Percentiles rank a stretch among this genome's conserved stretches.
These are phyloP conservation scores for Boletus sp. DNA, from an alignment of 768 basidiomycete species.

Conservation along the genomic window DNA sequence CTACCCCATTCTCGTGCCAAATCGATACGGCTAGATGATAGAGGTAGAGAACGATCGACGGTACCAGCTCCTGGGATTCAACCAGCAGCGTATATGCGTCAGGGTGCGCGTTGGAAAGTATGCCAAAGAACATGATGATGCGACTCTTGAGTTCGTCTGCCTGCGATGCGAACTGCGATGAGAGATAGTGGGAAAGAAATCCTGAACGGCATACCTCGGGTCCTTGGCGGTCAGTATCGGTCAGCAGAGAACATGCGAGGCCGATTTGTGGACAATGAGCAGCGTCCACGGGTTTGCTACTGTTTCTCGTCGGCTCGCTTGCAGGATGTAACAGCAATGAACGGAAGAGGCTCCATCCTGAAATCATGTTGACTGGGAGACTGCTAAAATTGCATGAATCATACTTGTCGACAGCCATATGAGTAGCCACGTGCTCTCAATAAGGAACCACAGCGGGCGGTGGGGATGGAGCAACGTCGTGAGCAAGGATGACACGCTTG, in stretches of 20 bases:
- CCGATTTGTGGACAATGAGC: constrained; percentile 45
- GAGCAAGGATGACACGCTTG: constrained; percentile 42
- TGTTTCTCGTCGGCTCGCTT: constrained; percentile 14
- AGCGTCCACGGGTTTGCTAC: constrained; percentile 23
- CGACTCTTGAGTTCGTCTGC: constrained; percentile 35
- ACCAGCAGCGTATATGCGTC: constrained; percentile 39
- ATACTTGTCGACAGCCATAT: constrained; percentile 50
- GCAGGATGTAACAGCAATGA: constrained; percentile 42
- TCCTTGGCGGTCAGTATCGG: constrained; percentile 40
- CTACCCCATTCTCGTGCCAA: constrained; percentile 62
- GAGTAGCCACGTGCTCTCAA: constrained; percentile 48
- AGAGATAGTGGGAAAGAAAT: not conserved
- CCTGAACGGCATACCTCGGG: constrained; percentile 36
- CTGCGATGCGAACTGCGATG: constrained; percentile 22
- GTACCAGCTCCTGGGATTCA: constrained; percentile 57
- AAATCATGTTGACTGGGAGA: constrained; percentile 13
- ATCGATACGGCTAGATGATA: constrained; percentile 51
- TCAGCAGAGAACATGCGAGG: constrained; percentile 47
- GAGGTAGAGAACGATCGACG: constrained; percentile 60
- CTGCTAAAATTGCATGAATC: constrained; percentile 2
- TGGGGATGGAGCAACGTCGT: constrained; percentile 46
- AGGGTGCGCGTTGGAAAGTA: constrained; percentile 38
- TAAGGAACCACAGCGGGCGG: constrained; percentile 54
- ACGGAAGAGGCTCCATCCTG: constrained; percentile 45
- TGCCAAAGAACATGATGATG: constrained; percentile 41